Base-by-base conservation (phyloP, 495 filamentous ascomycete species). In the Penicillium parvum region DNA sequence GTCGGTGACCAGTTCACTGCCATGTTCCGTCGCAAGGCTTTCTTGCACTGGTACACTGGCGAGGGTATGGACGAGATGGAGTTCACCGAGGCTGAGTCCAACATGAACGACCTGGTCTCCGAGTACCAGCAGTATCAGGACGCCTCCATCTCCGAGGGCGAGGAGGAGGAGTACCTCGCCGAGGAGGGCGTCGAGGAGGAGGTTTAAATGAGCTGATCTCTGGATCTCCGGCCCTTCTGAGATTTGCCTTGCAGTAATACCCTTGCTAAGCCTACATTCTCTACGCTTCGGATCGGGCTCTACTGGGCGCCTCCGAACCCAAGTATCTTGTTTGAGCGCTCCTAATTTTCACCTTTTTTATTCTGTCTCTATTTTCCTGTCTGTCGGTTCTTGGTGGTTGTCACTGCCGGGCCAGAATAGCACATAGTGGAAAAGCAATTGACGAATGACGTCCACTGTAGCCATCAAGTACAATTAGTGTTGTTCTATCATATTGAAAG, bases 41-140 rank as follows among this genome's bases (percentile, higher is more conserved):
- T 99, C 90, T 88, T 99, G 85, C 92, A 97, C 83, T 99, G 92
- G 92, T 99, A 99, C 74, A 99, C 92, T 82, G 90, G 90, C 65
- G 92, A 99, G 83, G 92, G 92, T 78, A 99, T 99, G 92, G 92
- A 99, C 76, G 92, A 99, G 85, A 97, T 97, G 92, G 92, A 99
- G 78, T 99, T 99, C 76, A 97, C 92, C 66, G 94, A 97, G 81
- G 92, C 92, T 59, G 92, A 99, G 86, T 91, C 86, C 78, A 99
- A 99, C 79, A 99, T 99, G 92, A 99, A 97, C 78, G 92, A 99
- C 72, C 76, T 99, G 70, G 92, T 99, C 50, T 96, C 91, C 45
- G 92, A 99, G 71, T 99, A 99, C 81, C 92, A 99, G 82, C 94
- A 99, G 71, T 99, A 99, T 81, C 92, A 99, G 80, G 92, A 99